Evolutionary conservation across 176 grass and related monocot genomes (phyloP).

Genomic region (Tillandsia leiboldiana): DNA sequence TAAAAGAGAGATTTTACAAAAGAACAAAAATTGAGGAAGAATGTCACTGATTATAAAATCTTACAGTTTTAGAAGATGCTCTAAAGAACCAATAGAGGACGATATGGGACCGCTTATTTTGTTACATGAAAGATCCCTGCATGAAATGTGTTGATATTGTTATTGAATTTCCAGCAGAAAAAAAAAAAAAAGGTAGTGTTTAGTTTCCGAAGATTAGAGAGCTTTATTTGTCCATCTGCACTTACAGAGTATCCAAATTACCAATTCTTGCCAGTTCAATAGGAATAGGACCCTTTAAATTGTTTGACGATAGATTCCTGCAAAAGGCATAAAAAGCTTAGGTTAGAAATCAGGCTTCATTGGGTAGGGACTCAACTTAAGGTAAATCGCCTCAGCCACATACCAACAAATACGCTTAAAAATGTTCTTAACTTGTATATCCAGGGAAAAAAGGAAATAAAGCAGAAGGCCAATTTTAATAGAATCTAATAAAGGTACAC

Average conservation of each 20-base stretch:
- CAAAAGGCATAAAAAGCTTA: slow-evolving; percentile 1
- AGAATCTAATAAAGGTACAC: slow-evolving; percentile 12
- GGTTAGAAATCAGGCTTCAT: neutral
- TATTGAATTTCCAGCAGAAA: neutral
- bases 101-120: slow-evolving; percentile 73
- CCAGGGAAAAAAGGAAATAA: neutral
- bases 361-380: too few species aligned
- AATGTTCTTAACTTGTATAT: neutral
- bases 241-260: slow-evolving; percentile 97
- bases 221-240: neutral
- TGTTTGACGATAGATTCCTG: slow-evolving; percentile 89
- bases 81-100: slow-evolving; percentile 68
- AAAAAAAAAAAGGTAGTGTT: slow-evolving; percentile 5
- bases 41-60: slow-evolving; percentile 9
- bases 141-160: slow-evolving; percentile 16
- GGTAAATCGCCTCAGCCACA: too few species aligned
- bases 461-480: neutral
- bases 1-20: slow-evolving; percentile 9
- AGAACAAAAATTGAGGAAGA: neutral
- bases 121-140: slow-evolving; percentile 85
- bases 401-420: neutral
- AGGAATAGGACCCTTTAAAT: slow-evolving; percentile 71
- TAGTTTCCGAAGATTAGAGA: neutral
- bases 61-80: slow-evolving; percentile 88
- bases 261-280: slow-evolving; percentile 78